phyloP scores from a whole-genome alignment of 805 yeast genomes.

The Starmerella sirachaensis region DNA sequence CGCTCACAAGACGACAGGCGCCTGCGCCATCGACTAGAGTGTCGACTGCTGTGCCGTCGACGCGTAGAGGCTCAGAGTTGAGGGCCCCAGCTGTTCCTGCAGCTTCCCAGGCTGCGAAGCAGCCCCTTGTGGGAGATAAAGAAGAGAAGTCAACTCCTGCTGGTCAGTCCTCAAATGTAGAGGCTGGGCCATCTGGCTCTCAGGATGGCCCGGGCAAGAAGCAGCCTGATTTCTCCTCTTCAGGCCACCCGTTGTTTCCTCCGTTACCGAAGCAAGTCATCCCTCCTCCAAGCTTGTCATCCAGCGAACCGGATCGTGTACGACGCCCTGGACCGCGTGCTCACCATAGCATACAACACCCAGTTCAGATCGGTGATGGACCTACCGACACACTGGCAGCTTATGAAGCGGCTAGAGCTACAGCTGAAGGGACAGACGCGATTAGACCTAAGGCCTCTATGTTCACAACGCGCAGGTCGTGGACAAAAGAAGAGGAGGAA shows the following conservation, averaged over 20 bases:
- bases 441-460: constrained; percentile 19
- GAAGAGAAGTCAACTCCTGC: background rate
- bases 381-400: constrained; percentile 22
- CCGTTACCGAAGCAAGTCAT: constrained; percentile 19
- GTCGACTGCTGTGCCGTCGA: too few species aligned
- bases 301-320: background rate
- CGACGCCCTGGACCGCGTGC: constrained; percentile 13
- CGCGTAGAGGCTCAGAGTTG: too few species aligned
- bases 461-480: constrained; percentile 44
- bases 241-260: constrained; percentile 19
- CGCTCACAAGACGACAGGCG: too few species aligned
- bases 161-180: too few species aligned
- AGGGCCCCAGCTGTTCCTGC: too few species aligned
- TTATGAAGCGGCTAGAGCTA: constrained; percentile 24
- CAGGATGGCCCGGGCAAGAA: too few species aligned
- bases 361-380: constrained; percentile 6
- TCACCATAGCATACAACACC: too few species aligned
- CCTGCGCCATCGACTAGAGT: too few species aligned
- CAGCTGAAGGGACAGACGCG: constrained; percentile 21
- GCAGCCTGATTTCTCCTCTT: constrained; percentile 6
- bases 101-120: too few species aligned
- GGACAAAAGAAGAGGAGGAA: constrained; percentile 83
- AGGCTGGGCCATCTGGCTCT: too few species aligned
- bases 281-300: constrained; percentile 8
- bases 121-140: too few species aligned